Conservation (phyloP, 805 yeast species). For the Candida chauliodis region DNA sequence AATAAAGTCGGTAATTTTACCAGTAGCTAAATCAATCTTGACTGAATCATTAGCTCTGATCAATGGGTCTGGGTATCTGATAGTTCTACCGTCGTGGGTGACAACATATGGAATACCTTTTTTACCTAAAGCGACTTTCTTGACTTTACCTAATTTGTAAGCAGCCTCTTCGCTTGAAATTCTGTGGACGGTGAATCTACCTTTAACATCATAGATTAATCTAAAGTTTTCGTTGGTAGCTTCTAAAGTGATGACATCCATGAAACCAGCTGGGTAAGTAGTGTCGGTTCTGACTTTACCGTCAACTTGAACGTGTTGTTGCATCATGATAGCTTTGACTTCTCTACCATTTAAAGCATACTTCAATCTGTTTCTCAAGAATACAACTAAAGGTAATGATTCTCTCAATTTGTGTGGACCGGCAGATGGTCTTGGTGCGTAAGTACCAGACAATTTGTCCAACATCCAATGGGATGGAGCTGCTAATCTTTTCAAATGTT, state of each 20-base stretch:
- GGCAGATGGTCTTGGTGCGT: slow-evolving; percentile 99
- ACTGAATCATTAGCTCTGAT: slow-evolving; percentile 98
- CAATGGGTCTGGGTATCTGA: slow-evolving; percentile 98
- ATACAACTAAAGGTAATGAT: slow-evolving; percentile 94
- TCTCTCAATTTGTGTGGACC: slow-evolving; percentile 99
- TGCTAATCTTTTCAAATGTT: slow-evolving; percentile 99
- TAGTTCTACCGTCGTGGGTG: slow-evolving; percentile 99
- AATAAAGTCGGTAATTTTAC: slow-evolving; percentile 68
- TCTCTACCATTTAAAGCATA: slow-evolving; percentile 99
- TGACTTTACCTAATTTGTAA: slow-evolving; percentile 97
- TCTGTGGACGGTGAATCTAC: slow-evolving; percentile 99
- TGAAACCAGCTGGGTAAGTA: slow-evolving; percentile 99
- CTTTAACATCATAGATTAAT: slow-evolving; percentile 96
- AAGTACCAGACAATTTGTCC: slow-evolving; percentile 99
- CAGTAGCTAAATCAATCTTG: slow-evolving; percentile 93
- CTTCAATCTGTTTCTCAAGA: slow-evolving; percentile 98
- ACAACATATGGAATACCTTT: slow-evolving; percentile 97
- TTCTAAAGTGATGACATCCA: slow-evolving; percentile 96
- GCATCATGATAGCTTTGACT: slow-evolving; percentile 97
- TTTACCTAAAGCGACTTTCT: slow-evolving; percentile 97
- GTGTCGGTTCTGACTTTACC: slow-evolving; percentile 99
- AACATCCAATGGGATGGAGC: slow-evolving; percentile 99
- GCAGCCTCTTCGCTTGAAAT: slow-evolving; percentile 98
- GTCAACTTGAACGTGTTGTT: slow-evolving; percentile 97
- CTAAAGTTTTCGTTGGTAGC: slow-evolving; percentile 99